Evolutionary conservation across 2,329 filamentous ascomycete species (phyloP), one percentile per base, ranked within the genome.

Genomic region (Plectosphaerella plurivora): DNA sequence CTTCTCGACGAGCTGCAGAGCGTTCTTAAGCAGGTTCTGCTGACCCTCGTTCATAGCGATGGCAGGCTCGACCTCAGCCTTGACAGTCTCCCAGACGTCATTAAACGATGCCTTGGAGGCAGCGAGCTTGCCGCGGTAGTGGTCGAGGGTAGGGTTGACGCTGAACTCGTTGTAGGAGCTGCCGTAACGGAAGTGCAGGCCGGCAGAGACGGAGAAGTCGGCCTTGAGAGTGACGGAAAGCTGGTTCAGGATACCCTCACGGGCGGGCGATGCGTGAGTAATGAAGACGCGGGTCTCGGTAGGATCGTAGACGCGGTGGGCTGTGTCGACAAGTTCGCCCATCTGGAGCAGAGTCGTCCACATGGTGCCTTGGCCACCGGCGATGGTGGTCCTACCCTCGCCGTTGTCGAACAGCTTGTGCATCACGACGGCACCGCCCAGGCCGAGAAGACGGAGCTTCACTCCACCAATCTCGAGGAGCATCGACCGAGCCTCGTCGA

Each of bases 121-220:
- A 49, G 94, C 93, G 51, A 99, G 85, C 79, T 99, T 99, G 67
- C 94, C 95, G 54, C 95, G 91, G 73, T 99, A 99, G 73, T 99
- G 94, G 64, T 99, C 94, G 51, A 99, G 79, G 0, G 93, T 97
- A 3, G 94, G 95, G 70, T 99, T 99, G 66, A 99, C 94, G 59
- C 92, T 97, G 74, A 99, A 99, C 70, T 99, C 95, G 73, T 99
- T 99, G 80, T 99, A 99, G 1, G 95, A 99, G 71, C 93, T 97
- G 59, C 95, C 94, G 62, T 99, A 99, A 59, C 94, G 84, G 85
- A 99, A 99, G 73, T 99, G 94, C 25, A 99, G 85, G 63, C 94
- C 94, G 48, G 94, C 94, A 11, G 94, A 99, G 65, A 99, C 87
- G 22, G 94, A 99, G 72, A 99, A 99, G 68, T 99, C 94, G 35